Conservation (phyloP, 176 grass and related monocot species). For the Tillandsia leiboldiana region DNA sequence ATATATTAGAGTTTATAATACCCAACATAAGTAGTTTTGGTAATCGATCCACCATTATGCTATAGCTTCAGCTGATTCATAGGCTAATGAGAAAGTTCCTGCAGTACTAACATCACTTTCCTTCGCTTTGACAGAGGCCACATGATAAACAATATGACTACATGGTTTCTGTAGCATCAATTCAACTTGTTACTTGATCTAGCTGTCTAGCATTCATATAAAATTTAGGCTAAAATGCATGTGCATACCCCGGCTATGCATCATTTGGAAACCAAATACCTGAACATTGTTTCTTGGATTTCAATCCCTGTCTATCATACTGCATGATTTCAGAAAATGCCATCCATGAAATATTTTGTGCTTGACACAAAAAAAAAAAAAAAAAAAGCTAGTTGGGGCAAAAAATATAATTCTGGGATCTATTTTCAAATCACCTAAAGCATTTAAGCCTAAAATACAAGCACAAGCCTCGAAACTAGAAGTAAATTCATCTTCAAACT, state of each 20-base stretch:
- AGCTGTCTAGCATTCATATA: no score
- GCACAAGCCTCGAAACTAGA: background rate
- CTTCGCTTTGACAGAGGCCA: background rate
- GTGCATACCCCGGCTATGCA: no score
- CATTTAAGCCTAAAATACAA: no score
- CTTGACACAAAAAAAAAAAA: no score
- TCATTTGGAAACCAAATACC: no score
- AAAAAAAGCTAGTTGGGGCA: no score
- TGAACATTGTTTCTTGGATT: background rate
- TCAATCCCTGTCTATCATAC: background rate
- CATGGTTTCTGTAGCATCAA: background rate
- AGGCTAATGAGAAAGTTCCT: background rate
- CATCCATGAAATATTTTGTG: no score
- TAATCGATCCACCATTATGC: background rate
- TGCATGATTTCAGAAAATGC: background rate
- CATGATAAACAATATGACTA: background rate
- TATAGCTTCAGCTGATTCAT: background rate
- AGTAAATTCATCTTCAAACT: slow-evolving; percentile 6
- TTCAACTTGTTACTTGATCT: no score
- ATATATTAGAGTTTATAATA: no score
- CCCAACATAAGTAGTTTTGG: background rate
- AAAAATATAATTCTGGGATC: no score
- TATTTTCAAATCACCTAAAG: no score
- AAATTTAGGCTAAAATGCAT: no score
- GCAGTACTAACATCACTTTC: background rate